Evolutionary conservation across 2,329 filamentous ascomycete genomes (phyloP).

Genomic region (Xylaria sp.): DNA sequence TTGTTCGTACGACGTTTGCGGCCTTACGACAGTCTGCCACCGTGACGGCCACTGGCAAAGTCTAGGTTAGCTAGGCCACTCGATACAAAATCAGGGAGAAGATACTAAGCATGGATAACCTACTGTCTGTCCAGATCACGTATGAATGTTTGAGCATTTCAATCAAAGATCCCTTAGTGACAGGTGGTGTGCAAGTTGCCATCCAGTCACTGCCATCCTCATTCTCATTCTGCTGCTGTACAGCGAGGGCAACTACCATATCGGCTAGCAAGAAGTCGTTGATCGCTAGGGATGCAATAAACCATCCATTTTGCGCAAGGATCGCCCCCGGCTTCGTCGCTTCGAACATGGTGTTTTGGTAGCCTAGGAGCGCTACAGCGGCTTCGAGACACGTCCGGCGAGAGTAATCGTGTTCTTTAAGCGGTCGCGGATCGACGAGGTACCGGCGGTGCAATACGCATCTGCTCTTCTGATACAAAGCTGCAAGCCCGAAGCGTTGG

Average conservation of each 20-base stretch:
- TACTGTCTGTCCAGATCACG: slow-evolving; percentile 55
- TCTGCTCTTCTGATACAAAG: slow-evolving; percentile 65
- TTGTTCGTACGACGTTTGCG: slow-evolving; percentile 57
- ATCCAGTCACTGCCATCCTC: slow-evolving; percentile 52
- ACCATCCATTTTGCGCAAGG: slow-evolving; percentile 65
- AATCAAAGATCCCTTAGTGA: slow-evolving; percentile 55
- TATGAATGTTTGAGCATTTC: slow-evolving; percentile 57
- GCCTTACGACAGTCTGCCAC: slow-evolving; percentile 59
- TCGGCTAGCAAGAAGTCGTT: slow-evolving; percentile 72
- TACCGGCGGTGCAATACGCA: slow-evolving; percentile 68
- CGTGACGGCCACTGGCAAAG: slow-evolving; percentile 48
- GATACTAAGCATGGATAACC: slow-evolving; percentile 6
- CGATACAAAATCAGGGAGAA: background rate
- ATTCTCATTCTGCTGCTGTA: slow-evolving; percentile 56
- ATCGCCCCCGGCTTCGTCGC: slow-evolving; percentile 64
- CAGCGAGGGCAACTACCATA: slow-evolving; percentile 68
- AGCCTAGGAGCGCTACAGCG: slow-evolving; percentile 60
- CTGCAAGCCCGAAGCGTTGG: slow-evolving; percentile 64
- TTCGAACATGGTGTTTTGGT: slow-evolving; percentile 61
- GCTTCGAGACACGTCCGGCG: slow-evolving; percentile 62
- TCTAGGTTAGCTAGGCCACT: slow-evolving; percentile 33
- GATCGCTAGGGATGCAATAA: slow-evolving; percentile 66
- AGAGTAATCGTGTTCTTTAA: slow-evolving; percentile 63
- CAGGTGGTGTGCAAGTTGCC: slow-evolving; percentile 47
- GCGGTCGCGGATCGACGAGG: slow-evolving; percentile 56